These are phyloP conservation scores for Paraconiothyrium brasiliense DNA, from an alignment of 2,329 filamentous ascomycete species.

Conservation along the genomic window DNA sequence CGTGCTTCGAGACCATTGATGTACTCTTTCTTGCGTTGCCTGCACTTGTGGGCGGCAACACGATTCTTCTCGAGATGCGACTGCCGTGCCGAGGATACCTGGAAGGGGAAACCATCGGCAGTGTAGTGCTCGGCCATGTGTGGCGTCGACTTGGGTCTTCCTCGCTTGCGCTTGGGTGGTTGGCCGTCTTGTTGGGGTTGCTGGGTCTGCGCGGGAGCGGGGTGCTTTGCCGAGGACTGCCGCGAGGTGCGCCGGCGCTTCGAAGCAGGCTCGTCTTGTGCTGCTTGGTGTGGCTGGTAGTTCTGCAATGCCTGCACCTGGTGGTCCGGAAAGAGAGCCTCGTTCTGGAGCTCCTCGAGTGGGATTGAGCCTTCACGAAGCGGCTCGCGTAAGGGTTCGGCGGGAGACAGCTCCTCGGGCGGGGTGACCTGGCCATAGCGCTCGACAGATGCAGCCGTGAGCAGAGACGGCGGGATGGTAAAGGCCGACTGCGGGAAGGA, in stretches of 20 bases:
- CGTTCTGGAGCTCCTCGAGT: constrained; percentile 40
- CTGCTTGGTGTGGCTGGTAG: constrained; percentile 20
- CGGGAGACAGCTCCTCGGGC: constrained; percentile 46
- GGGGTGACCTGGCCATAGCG: constrained; percentile 50
- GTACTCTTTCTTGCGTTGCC: constrained; percentile 73
- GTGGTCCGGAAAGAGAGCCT: constrained; percentile 34
- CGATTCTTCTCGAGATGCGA: constrained; percentile 72
- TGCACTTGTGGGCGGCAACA: constrained; percentile 76
- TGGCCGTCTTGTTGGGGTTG: constrained; percentile 28
- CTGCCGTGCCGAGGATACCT: constrained; percentile 47
- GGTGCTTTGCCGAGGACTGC: constrained; percentile 14
- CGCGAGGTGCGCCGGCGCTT: constrained; percentile 43
- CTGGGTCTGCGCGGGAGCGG: constrained; percentile 16
- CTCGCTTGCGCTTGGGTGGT: constrained; percentile 49
- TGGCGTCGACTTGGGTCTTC: constrained; percentile 46
- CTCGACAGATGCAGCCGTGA: constrained; percentile 38
- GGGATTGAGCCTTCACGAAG: constrained; percentile 37
- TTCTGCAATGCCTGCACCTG: constrained; percentile 19
- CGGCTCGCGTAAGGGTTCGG: constrained; percentile 20
- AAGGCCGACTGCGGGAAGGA: constrained; percentile 27
- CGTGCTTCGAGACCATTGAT: constrained; percentile 60
- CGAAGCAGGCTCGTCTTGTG: constrained; percentile 21
- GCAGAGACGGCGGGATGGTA: constrained; percentile 41
- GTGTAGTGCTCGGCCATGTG: constrained; percentile 43
- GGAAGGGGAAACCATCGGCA: constrained; percentile 44